phyloP scores from a whole-genome alignment of 2,329 filamentous ascomycete genomes.

The Lasiodiplodia theobromae region DNA sequence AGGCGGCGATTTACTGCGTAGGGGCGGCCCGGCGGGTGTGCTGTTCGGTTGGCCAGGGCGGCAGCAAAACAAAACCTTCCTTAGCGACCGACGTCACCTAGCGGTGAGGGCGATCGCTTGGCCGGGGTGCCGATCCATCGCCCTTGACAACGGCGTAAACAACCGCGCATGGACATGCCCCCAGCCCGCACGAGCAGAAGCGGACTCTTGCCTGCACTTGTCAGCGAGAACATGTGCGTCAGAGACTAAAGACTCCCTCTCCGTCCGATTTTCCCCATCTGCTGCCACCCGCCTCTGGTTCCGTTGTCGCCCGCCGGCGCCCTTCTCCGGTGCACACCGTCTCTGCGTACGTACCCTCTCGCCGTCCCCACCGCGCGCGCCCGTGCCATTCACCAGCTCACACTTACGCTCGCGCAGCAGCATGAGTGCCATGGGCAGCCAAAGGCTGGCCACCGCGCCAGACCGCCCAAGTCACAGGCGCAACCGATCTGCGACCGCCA shows the following conservation, averaged over 20 bases:
- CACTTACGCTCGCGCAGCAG: slow-evolving; percentile 2
- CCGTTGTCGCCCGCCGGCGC: slow-evolving; percentile 12
- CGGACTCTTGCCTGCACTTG: slow-evolving; percentile 19
- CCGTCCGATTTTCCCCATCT: slow-evolving; percentile 11
- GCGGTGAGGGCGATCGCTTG: slow-evolving; percentile 21
- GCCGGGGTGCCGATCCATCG: slow-evolving; percentile 21
- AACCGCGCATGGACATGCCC: slow-evolving; percentile 19
- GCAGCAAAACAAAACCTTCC: background rate
- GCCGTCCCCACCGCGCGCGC: slow-evolving; percentile 3
- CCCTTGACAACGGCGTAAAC: slow-evolving; percentile 24
- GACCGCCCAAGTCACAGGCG: slow-evolving; percentile 41
- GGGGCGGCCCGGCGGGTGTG: slow-evolving; percentile 6
- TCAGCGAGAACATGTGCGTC: slow-evolving; percentile 21
- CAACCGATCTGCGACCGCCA: slow-evolving; percentile 54
- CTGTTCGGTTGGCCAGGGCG: slow-evolving; percentile 6
- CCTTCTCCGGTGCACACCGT: slow-evolving; percentile 17
- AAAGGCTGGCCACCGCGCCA: slow-evolving; percentile 22
- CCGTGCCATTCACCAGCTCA: slow-evolving; percentile 17
- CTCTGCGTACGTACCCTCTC: slow-evolving; percentile 5
- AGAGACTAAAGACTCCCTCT: background rate
- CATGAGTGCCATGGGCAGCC: slow-evolving; percentile 22
- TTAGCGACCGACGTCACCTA: slow-evolving; percentile 11
- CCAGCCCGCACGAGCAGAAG: slow-evolving; percentile 25
- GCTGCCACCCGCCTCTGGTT: slow-evolving; percentile 19
- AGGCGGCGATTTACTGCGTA: slow-evolving; percentile 5